Evolutionary conservation across 2,329 filamentous ascomycete genomes (phyloP), one percentile per base, ranked within the genome.

Genomic region (Verticillium isaacii): DNA sequence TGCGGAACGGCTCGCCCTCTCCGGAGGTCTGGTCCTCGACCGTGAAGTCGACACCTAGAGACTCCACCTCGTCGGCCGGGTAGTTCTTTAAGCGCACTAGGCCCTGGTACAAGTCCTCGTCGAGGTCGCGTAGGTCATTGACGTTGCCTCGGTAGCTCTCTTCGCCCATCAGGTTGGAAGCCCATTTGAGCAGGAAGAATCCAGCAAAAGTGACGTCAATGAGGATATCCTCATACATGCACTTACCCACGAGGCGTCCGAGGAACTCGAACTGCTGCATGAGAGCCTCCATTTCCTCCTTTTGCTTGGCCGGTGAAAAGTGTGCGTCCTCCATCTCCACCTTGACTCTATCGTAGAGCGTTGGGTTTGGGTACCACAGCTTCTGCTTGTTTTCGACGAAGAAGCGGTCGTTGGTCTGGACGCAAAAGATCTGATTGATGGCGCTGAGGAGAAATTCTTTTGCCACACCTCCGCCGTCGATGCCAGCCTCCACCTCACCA

Each of bases 161-260:
- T 19, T 89, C 82, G 1, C 87, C 84, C 37, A 87, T 87, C 37
- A 78, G 78, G 17, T 73, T 70, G 60, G 94, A 83, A 2, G 93
- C 45, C 95, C 95, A 99, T 73, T 98, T 97, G 63, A 97, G 85
- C 7, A 99, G 84, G 77, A 99, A 99, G 78, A 99, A 99, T 0
- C 91, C 89, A 1, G 94, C 93, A 78, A 99, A 99, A 58, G 87
- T 87, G 63, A 97, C 89, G 74, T 99, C 93, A 56, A 98, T 89
- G 3, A 99, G 82, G 55, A 99, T 98, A 0, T 93, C 93, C 77
- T 99, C 95, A 71, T 99, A 99, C 70, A 99, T 81, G 75, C 95
- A 99, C 73, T 99, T 99, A 12, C 95, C 95, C 32, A 99, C 89
- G 32, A 99, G 86, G 3, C 95, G 89, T 1, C 95, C 95, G 0